phyloP scores from a whole-genome alignment of 1,284 basidiomycete genomes.

The Athelia sp. region DNA sequence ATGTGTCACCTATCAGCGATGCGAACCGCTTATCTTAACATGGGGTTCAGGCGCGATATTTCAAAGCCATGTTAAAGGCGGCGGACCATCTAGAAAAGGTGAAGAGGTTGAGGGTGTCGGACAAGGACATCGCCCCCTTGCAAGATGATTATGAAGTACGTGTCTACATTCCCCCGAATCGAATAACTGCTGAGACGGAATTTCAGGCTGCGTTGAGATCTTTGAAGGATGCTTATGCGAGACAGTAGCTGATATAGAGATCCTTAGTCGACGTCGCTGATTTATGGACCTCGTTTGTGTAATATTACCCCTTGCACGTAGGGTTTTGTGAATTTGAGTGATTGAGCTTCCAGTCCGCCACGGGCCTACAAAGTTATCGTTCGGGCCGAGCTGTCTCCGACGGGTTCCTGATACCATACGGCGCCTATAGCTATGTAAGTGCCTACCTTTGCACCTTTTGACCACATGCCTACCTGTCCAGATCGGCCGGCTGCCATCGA shows the following conservation, averaged over 20 bases:
- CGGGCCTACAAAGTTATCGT: too few relatives aligned
- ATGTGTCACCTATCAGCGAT: conserved; percentile 9
- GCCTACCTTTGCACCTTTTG: too few relatives aligned
- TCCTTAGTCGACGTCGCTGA: too few relatives aligned
- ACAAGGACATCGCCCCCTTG: conserved; percentile 56
- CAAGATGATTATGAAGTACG: conserved; percentile 63
- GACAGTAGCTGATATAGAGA: background rate
- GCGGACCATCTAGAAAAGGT: conserved; percentile 74
- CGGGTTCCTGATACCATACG: too few relatives aligned
- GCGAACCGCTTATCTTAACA: background rate
- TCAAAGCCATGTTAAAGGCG: conserved; percentile 80
- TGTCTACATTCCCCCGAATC: conserved; percentile 2
- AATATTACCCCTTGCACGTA: too few relatives aligned
- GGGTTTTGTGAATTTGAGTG: too few relatives aligned
- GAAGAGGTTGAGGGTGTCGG: conserved; percentile 66
- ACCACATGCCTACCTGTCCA: too few relatives aligned
- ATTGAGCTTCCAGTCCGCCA: too few relatives aligned
- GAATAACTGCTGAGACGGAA: background rate
- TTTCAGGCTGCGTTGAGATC: conserved; percentile 26
- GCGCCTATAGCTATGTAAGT: too few relatives aligned
- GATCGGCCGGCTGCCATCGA: too few relatives aligned
- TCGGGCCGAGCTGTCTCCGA: too few relatives aligned
- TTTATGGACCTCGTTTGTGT: too few relatives aligned
- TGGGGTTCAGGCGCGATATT: conserved; percentile 69
- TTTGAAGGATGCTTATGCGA: conserved; percentile 28